A percentile compares a stretch with the other conserved stretches of the same genome.
These are phyloP conservation scores for Malus hybrid DNA, from an alignment of 331 rosid species.

Conservation along the genomic window DNA sequence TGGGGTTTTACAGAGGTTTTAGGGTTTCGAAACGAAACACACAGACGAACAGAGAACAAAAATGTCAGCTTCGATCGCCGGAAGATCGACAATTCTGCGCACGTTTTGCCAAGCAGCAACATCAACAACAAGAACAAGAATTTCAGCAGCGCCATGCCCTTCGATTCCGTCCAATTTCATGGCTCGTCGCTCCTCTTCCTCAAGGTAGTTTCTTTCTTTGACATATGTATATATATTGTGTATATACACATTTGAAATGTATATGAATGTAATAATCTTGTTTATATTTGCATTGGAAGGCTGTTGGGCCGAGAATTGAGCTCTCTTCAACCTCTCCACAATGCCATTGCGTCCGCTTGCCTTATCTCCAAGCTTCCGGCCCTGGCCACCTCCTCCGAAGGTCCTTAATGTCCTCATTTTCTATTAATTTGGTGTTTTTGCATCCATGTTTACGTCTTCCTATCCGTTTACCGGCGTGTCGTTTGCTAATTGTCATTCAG, in stretches of 20 bases:
- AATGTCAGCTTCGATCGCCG: conserved; percentile 31
- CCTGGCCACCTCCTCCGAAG: conserved; percentile 35
- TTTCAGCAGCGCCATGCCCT: conserved; percentile 12
- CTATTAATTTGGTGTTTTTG: not conserved
- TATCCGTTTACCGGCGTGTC: not conserved
- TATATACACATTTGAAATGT: not conserved
- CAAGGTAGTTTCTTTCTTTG: conserved; percentile 18
- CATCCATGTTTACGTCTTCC: not conserved
- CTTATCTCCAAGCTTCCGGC: conserved; percentile 50
- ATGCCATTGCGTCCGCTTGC: conserved; percentile 39
- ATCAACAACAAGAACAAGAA: not conserved
- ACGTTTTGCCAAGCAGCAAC: conserved; percentile 13
- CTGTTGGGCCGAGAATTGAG: conserved; percentile 46
- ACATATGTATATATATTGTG: no score
- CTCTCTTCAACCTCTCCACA: conserved; percentile 37
- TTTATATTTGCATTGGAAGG: conserved; percentile 9
- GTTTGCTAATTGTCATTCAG: not conserved
- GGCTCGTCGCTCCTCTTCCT: conserved; percentile 15
- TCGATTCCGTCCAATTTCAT: conserved; percentile 20
- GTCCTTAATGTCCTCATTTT: not conserved
- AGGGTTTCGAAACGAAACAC: conserved; percentile 12
- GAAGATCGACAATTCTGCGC: conserved; percentile 16
- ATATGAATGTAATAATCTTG: not conserved
- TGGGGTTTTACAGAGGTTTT: conserved; percentile 27
- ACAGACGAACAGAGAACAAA: not conserved